Evolutionary conservation across 495 filamentous ascomycete genomes (phyloP).

Genomic region (Cercophora samala): DNA sequence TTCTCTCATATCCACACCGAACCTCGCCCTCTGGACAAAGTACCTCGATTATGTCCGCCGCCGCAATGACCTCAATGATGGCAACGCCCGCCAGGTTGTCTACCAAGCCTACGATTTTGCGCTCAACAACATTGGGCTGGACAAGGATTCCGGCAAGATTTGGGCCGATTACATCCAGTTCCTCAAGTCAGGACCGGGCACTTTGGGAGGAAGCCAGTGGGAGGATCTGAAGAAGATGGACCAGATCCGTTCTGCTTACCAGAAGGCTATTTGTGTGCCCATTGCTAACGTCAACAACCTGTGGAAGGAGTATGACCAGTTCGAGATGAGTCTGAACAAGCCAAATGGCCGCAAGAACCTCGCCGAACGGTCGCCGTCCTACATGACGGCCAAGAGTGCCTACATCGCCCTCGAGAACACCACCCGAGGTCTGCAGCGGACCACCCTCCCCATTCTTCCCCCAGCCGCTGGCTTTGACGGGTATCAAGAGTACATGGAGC

Average conservation of each 20-base stretch:
- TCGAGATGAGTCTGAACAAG: slow-evolving; percentile 91
- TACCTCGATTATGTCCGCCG: slow-evolving; percentile 95
- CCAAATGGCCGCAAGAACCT: slow-evolving; percentile 85
- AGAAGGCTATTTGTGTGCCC: slow-evolving; percentile 80
- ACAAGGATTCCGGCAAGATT: slow-evolving; percentile 84
- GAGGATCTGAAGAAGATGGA: slow-evolving; percentile 99
- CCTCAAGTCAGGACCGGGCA: slow-evolving; percentile 78
- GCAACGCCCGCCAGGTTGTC: slow-evolving; percentile 69
- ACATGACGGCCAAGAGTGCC: slow-evolving; percentile 88
- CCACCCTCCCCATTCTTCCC: slow-evolving; percentile 73
- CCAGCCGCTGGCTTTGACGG: slow-evolving; percentile 84
- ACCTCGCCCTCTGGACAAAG: slow-evolving; percentile 84
- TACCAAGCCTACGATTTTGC: slow-evolving; percentile 86
- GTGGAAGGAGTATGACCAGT: slow-evolving; percentile 97
- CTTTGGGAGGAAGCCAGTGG: slow-evolving; percentile 80
- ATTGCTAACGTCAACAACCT: slow-evolving; percentile 72
- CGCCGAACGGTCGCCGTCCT: slow-evolving; percentile 83
- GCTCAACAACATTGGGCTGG: slow-evolving; percentile 81
- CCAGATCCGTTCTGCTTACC: slow-evolving; percentile 81
- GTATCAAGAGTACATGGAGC: slow-evolving; percentile 75
- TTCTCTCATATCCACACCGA: slow-evolving; percentile 67
- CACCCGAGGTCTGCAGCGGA: slow-evolving; percentile 71
- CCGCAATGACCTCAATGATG: slow-evolving; percentile 82
- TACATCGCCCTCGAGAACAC: slow-evolving; percentile 80
- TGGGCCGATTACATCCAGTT: slow-evolving; percentile 95